These are phyloP conservation scores for Stachybotrys elegans DNA, from an alignment of 2,329 filamentous ascomycete species.

Conservation along the genomic window DNA sequence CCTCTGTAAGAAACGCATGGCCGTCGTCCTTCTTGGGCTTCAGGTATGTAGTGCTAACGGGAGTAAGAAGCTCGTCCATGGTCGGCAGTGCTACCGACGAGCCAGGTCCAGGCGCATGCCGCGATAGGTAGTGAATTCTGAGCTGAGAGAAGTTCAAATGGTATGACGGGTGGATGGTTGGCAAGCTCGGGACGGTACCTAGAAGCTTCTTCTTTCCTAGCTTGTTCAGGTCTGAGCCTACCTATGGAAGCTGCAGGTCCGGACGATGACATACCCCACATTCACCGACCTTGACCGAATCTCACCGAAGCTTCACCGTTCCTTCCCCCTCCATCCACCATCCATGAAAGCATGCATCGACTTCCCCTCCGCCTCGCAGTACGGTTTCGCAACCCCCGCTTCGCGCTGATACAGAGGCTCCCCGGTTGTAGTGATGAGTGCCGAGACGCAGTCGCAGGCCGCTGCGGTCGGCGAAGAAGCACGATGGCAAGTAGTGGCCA, in stretches of 20 bases:
- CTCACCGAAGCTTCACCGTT: constrained; percentile 14
- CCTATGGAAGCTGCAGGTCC: too few species aligned
- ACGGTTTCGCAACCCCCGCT: neutral
- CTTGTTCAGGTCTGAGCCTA: too few species aligned
- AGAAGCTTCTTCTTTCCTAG: neutral
- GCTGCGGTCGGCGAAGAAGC: constrained; percentile 23
- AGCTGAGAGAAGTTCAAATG: neutral
- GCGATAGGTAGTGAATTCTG: neutral
- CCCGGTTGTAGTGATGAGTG: constrained; percentile 17
- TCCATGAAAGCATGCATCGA: neutral
- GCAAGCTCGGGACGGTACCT: too few species aligned
- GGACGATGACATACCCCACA: too few species aligned
- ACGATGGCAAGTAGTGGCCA: too few species aligned
- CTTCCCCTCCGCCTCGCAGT: neutral
- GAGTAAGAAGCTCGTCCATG: constrained; percentile 54
- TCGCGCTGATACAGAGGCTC: neutral
- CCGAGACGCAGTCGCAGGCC: constrained; percentile 12
- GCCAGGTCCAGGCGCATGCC: neutral
- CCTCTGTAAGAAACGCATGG: constrained; percentile 31
- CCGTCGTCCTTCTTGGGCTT: constrained; percentile 29
- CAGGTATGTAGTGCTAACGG: constrained; percentile 47
- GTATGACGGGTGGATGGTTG: neutral
- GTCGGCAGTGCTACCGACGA: neutral
- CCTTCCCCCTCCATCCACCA: constrained; percentile 4
- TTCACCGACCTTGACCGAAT: constrained; percentile 27